phyloP scores from a whole-genome alignment of 805 yeast genomes.

The Yarrowia sp. region DNA sequence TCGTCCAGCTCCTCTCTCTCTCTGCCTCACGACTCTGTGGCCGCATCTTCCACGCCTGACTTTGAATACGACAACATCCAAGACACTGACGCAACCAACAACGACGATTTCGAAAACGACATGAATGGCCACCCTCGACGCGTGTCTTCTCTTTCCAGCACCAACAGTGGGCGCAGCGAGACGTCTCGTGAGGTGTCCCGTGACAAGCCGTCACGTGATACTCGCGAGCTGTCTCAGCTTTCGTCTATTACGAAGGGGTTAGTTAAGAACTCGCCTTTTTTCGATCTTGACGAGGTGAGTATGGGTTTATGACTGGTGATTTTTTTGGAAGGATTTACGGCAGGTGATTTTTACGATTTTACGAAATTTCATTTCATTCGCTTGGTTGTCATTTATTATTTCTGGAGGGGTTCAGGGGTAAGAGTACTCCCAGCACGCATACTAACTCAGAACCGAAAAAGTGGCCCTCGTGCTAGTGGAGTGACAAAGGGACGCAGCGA shows the following conservation, averaged over 20 bases:
- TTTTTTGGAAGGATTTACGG: too few species aligned
- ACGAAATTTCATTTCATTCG: too few species aligned
- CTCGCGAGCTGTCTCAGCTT: constrained; percentile 10
- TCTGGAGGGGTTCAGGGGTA: constrained; percentile 8
- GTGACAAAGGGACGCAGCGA: background rate
- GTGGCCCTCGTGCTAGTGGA: background rate
- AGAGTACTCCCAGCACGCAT: too few species aligned
- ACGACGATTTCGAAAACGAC: background rate
- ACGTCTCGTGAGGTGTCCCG: background rate
- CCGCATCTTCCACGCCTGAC: background rate
- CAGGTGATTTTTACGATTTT: too few species aligned
- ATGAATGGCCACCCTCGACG: constrained; percentile 23
- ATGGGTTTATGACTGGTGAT: background rate
- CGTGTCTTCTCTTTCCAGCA: constrained; percentile 13
- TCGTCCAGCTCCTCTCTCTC: too few species aligned
- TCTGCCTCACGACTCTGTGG: background rate
- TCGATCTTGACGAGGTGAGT: constrained; percentile 17
- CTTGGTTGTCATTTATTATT: too few species aligned
- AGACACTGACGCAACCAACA: background rate
- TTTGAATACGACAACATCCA: background rate
- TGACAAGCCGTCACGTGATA: background rate
- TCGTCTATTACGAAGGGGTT: constrained; percentile 3
- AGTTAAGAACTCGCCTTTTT: constrained; percentile 10
- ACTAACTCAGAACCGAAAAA: constrained; percentile 22
- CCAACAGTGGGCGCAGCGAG: background rate